phyloP scores from a whole-genome alignment of 352 stramenopile genomes.

The Globisporangium spiculum region DNA sequence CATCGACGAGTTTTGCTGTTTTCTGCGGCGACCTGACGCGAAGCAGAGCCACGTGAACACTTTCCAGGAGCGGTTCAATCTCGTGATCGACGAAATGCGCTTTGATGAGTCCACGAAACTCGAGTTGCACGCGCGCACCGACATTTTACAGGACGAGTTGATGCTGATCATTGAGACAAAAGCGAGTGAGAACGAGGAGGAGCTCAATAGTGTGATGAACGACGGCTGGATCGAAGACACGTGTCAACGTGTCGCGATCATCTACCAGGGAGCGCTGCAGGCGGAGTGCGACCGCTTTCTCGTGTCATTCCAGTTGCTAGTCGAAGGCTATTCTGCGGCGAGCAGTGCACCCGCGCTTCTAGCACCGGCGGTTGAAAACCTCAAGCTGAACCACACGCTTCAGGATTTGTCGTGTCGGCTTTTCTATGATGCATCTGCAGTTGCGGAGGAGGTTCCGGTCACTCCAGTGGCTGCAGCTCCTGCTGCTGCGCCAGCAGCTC shows the following conservation, averaged over 20 bases:
- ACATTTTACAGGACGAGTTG: slow-evolving; percentile 73
- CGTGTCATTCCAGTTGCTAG: slow-evolving; percentile 49
- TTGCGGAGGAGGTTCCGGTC: slow-evolving; percentile 16
- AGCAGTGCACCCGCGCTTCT: slow-evolving; percentile 37
- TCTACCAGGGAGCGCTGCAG: slow-evolving; percentile 60
- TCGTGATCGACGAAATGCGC: slow-evolving; percentile 79
- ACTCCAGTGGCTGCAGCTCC: slow-evolving; percentile 12
- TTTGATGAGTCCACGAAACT: slow-evolving; percentile 78
- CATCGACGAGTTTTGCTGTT: slow-evolving; percentile 45
- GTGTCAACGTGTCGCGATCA: slow-evolving; percentile 35
- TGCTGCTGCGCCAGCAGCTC: neutral
- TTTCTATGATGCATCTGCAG: slow-evolving; percentile 34
- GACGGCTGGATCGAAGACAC: slow-evolving; percentile 65
- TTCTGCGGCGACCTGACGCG: slow-evolving; percentile 56
- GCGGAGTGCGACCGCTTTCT: slow-evolving; percentile 73
- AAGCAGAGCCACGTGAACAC: slow-evolving; percentile 63
- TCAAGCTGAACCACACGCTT: slow-evolving; percentile 21
- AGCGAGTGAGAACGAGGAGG: slow-evolving; percentile 37
- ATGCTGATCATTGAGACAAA: slow-evolving; percentile 40
- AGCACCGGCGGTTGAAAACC: slow-evolving; percentile 28
- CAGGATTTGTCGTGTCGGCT: slow-evolving; percentile 39
- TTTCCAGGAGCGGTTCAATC: slow-evolving; percentile 79
- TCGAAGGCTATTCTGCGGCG: slow-evolving; percentile 47
- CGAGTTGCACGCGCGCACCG: slow-evolving; percentile 71
- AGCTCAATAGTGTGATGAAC: slow-evolving; percentile 37